phyloP scores from a whole-genome alignment of 2,329 filamentous ascomycete genomes.

The Calonectria montana region DNA sequence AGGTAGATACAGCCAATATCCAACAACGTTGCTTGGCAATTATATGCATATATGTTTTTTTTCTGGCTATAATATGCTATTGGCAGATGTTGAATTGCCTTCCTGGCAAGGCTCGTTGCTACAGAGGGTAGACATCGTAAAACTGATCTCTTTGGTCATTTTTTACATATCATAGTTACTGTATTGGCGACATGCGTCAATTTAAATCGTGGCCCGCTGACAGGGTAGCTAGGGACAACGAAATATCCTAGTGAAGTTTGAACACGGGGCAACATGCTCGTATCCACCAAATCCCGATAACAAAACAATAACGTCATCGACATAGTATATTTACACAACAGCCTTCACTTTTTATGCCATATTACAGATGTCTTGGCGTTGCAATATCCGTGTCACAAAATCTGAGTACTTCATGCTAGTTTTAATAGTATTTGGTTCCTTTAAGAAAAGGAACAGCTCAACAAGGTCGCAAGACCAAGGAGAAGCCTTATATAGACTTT shows the following conservation, averaged over 20 bases:
- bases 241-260: background rate
- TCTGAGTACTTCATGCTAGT: too few relatives aligned
- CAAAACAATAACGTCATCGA: background rate
- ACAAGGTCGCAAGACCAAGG: too few relatives aligned
- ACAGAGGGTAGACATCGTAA: background rate
- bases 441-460: too few relatives aligned
- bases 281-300: background rate
- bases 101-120: background rate
- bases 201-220: background rate
- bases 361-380: background rate
- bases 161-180: background rate
- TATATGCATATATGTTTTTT: too few relatives aligned
- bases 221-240: too few relatives aligned
- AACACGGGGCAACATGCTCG: background rate
- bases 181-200: background rate
- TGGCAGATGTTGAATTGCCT: too few relatives aligned
- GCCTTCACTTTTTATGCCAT: background rate
- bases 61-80: too few relatives aligned
- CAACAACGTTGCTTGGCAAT: too few relatives aligned
- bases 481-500: too few relatives aligned
- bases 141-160: background rate
- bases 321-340: background rate
- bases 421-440: too few relatives aligned
- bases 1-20: too few relatives aligned
- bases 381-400: background rate